phyloP scores from a whole-genome alignment of 805 yeast species.

The Suhomyces faveliae region DNA sequence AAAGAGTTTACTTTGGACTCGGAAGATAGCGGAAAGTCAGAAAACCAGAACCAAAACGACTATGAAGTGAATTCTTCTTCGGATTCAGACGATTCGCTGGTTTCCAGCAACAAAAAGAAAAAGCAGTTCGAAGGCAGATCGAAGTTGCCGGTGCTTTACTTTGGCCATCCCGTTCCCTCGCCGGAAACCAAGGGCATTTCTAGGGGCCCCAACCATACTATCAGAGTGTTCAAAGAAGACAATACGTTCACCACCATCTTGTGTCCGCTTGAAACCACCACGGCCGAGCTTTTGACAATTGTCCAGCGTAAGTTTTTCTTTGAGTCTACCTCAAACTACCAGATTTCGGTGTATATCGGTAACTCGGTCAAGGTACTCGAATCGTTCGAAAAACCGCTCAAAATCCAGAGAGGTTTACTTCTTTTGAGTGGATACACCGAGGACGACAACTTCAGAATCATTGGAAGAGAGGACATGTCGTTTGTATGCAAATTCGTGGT shows the following conservation, averaged over 20 bases:
- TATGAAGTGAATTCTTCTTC: constrained; percentile 7
- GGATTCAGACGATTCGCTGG: constrained; percentile 6
- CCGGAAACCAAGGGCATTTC: constrained; percentile 9
- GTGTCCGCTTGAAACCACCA: constrained; percentile 75
- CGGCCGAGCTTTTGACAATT: constrained; percentile 66
- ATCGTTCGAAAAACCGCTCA: constrained; percentile 70
- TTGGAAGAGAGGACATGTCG: constrained; percentile 82
- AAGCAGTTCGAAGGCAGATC: constrained; percentile 1
- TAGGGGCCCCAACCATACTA: constrained; percentile 42
- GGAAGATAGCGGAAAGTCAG: constrained; percentile 14
- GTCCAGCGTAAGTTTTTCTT: constrained; percentile 78
- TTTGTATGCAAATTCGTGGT: constrained; percentile 79
- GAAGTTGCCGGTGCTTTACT: constrained; percentile 32
- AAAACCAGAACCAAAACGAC: constrained; percentile 8
- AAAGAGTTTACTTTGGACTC: constrained; percentile 13
- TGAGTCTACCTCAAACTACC: constrained; percentile 68
- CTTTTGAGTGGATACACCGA: constrained; percentile 76
- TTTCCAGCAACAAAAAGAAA: background rate
- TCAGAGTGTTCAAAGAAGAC: constrained; percentile 79
- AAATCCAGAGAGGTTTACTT: constrained; percentile 70
- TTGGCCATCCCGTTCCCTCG: constrained; percentile 12
- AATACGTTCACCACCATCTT: constrained; percentile 83
- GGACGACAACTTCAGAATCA: constrained; percentile 69
- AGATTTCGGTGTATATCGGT: constrained; percentile 73
- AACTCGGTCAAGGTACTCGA: constrained; percentile 71